Evolutionary conservation across 2,329 filamentous ascomycete species (phyloP).

Genomic region (Eurotiales sp.): DNA sequence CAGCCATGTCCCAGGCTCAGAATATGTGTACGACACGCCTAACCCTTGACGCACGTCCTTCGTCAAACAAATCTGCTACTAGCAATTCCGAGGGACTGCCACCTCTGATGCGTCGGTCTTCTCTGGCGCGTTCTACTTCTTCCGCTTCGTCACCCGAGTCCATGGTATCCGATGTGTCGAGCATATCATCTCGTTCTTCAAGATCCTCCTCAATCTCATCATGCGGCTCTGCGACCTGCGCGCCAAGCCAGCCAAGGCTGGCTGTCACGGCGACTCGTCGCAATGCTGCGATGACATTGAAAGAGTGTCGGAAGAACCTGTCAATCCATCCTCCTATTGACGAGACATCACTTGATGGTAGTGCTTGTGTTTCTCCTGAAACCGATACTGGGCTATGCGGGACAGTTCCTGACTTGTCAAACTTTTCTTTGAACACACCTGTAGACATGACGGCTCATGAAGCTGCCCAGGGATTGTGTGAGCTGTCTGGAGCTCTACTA

Average conservation of each 20-base stretch:
- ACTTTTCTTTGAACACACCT: conserved; percentile 31
- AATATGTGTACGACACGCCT: conserved; percentile 54
- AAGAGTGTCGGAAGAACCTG: conserved; percentile 34
- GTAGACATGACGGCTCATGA: conserved; percentile 30
- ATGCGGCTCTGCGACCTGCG: conserved; percentile 32
- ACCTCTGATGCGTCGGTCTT: conserved; percentile 46
- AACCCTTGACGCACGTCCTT: conserved; percentile 48
- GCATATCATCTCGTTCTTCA: conserved; percentile 51
- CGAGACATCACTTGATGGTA: conserved; percentile 27
- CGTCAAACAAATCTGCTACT: conserved; percentile 32
- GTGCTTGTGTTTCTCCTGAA: conserved; percentile 35
- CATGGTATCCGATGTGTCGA: conserved; percentile 58
- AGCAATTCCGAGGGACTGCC: conserved; percentile 47
- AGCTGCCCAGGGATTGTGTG: conserved; percentile 40
- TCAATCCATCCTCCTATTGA: conserved; percentile 37
- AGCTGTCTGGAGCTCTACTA: conserved; percentile 33
- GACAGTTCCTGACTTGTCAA: conserved; percentile 32
- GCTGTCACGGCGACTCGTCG: conserved; percentile 40
- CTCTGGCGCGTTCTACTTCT: conserved; percentile 50
- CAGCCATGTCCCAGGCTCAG: conserved; percentile 57
- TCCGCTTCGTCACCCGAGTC: conserved; percentile 58
- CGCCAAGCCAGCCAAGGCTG: conserved; percentile 28
- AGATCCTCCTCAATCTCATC: conserved; percentile 49
- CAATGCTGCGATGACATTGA: conserved; percentile 35
- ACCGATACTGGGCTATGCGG: conserved; percentile 23